Conservation (phyloP, 2,329 filamentous ascomycete species). For the Alternaria sp. region DNA sequence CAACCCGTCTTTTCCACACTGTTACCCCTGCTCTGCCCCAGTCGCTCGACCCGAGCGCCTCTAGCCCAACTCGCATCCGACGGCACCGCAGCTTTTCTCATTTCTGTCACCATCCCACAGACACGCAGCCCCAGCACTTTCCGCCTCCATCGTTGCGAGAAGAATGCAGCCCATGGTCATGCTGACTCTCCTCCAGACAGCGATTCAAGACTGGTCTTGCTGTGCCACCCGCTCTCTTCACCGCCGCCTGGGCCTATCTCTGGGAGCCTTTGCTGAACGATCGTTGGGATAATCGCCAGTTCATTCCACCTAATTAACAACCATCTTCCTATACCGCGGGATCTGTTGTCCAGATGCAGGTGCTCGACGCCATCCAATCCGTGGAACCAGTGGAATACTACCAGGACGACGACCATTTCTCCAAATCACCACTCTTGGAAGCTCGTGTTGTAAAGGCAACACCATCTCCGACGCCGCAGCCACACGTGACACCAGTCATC, state of each 20-base stretch:
- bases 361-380: constrained; percentile 29
- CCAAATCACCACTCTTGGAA: constrained; percentile 51
- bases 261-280: constrained; percentile 26
- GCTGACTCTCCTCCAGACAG: constrained; percentile 37
- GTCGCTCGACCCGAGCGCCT: constrained; percentile 15
- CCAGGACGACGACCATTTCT: constrained; percentile 58
- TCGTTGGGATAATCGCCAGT: constrained; percentile 26
- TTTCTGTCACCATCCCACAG: constrained; percentile 6
- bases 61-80: constrained; percentile 21
- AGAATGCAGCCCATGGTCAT: constrained; percentile 30
- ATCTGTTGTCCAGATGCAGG: constrained; percentile 20
- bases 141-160: constrained; percentile 4
- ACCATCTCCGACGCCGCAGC: constrained; percentile 59
- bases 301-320: constrained; percentile 2
- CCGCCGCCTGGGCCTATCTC: constrained; percentile 21
- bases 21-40: constrained; percentile 19
- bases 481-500: constrained; percentile 35
- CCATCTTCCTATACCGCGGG: neutral
- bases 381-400: constrained; percentile 46
- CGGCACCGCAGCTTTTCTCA: constrained; percentile 12
- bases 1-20: constrained; percentile 16
- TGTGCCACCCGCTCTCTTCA: constrained; percentile 26
- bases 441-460: constrained; percentile 52
- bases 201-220: constrained; percentile 26
- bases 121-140: neutral